Conservation (phyloP, 2,329 filamentous ascomycete genomes). For the Ascomycota sp. region DNA sequence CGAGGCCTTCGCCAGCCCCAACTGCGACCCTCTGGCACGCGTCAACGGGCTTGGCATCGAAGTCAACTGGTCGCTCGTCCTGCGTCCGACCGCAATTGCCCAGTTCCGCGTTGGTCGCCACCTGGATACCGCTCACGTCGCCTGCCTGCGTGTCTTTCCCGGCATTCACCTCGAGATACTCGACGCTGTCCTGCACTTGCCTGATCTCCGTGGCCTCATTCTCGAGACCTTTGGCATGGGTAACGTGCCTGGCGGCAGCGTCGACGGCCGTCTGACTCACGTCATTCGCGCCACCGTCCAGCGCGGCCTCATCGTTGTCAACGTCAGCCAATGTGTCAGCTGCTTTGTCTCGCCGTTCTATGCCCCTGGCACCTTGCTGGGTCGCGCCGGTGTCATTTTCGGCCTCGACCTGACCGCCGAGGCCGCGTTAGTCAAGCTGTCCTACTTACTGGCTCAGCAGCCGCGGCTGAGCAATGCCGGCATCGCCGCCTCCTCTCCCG, state of each 20-base stretch:
- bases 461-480: conserved; percentile 34
- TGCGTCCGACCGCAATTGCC: conserved; percentile 52
- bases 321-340: conserved; percentile 73
- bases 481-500: conserved; percentile 50
- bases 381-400: conserved; percentile 69
- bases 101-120: conserved; percentile 55
- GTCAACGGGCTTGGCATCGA: conserved; percentile 65
- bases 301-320: conserved; percentile 70
- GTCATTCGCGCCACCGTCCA: conserved; percentile 60
- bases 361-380: conserved; percentile 56
- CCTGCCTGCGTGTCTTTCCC: conserved; percentile 75
- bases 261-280: conserved; percentile 58
- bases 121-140: conserved; percentile 73
- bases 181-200: conserved; percentile 57
- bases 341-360: conserved; percentile 64
- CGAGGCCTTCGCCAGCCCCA: conserved; percentile 76
- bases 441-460: conserved; percentile 57
- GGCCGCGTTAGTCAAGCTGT: conserved; percentile 76
- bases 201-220: conserved; percentile 62
- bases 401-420: conserved; percentile 80
- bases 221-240: conserved; percentile 88
- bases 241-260: conserved; percentile 69
- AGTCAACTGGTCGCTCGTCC: conserved; percentile 61
- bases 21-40: conserved; percentile 59
- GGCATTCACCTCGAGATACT: conserved; percentile 90